phyloP scores from a whole-genome alignment of 768 basidiomycete genomes.

The Paxillus rubicundulus region DNA sequence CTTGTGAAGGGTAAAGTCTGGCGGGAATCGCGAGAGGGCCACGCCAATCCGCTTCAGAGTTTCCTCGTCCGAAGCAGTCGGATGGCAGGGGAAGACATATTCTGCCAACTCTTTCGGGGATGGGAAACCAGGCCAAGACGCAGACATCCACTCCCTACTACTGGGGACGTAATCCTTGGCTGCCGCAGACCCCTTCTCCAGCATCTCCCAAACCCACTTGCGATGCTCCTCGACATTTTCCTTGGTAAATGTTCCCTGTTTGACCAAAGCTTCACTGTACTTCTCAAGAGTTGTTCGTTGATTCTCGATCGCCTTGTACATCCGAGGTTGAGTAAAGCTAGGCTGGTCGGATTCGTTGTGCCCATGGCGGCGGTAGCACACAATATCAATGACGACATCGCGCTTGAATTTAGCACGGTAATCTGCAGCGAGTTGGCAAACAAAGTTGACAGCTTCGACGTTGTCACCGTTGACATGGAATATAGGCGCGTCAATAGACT shows the following conservation, averaged over 20 bases:
- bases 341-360: constrained; percentile 99
- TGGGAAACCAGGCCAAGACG: constrained; percentile 97
- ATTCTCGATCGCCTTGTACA: constrained; percentile 93
- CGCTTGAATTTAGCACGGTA: constrained; percentile 94
- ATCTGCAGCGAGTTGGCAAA: constrained; percentile 90
- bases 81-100: constrained; percentile 78
- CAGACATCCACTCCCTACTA: constrained; percentile 91
- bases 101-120: constrained; percentile 92
- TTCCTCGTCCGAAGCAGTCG: constrained; percentile 76
- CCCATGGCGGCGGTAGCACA: constrained; percentile 95
- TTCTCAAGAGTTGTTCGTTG: constrained; percentile 85
- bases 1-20: constrained; percentile 79
- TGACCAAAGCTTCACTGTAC: constrained; percentile 83
- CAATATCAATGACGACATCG: constrained; percentile 94
- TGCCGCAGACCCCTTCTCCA: constrained; percentile 84
- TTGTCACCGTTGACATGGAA: constrained; percentile 98
- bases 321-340: constrained; percentile 95
- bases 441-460: constrained; percentile 90
- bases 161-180: constrained; percentile 91
- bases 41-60: constrained; percentile 80
- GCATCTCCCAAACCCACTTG: constrained; percentile 97
- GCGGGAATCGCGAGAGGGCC: constrained; percentile 76
- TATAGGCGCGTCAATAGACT: constrained; percentile 92
- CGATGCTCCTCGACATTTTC: constrained; percentile 94
- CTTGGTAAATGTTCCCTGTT: constrained; percentile 86